Conservation (phyloP, 192 early-diverging fungal species). For the Coemansia sp. region DNA sequence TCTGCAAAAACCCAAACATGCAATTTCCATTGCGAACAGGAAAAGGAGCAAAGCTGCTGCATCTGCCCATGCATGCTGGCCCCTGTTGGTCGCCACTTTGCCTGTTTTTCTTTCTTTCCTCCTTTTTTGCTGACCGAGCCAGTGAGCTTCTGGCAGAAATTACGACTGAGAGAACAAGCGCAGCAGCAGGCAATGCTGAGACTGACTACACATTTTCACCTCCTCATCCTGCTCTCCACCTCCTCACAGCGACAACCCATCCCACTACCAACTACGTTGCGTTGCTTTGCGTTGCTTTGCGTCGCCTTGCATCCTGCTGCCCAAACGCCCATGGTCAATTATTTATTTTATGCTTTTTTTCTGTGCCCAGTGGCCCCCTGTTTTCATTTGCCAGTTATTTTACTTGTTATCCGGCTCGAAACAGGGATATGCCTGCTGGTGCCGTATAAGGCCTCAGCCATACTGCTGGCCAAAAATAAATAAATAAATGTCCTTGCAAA, state of each 20-base stretch:
- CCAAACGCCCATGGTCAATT: background rate
- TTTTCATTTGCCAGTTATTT: background rate
- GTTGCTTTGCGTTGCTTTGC: constrained; percentile 6
- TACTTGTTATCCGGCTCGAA: no score
- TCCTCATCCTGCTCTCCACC: background rate
- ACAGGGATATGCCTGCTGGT: no score
- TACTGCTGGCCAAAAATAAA: no score
- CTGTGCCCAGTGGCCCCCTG: background rate
- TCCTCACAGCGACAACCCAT: background rate
- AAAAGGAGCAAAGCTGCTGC: background rate
- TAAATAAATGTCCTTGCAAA: no score
- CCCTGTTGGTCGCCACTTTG: background rate
- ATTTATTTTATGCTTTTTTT: background rate
- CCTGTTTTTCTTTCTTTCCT: background rate
- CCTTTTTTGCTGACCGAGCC: background rate
- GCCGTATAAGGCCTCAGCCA: no score
- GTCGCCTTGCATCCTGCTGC: constrained; percentile 2
- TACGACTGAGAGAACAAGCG: background rate
- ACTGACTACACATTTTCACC: background rate
- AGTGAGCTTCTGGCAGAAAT: background rate
- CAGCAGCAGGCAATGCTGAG: background rate
- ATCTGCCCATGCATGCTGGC: background rate
- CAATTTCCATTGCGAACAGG: background rate
- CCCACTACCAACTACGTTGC: background rate
- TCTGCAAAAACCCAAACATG: background rate